Evolutionary conservation across 306 rosid species (phyloP).

Genomic region (Canavalia gladiata): DNA sequence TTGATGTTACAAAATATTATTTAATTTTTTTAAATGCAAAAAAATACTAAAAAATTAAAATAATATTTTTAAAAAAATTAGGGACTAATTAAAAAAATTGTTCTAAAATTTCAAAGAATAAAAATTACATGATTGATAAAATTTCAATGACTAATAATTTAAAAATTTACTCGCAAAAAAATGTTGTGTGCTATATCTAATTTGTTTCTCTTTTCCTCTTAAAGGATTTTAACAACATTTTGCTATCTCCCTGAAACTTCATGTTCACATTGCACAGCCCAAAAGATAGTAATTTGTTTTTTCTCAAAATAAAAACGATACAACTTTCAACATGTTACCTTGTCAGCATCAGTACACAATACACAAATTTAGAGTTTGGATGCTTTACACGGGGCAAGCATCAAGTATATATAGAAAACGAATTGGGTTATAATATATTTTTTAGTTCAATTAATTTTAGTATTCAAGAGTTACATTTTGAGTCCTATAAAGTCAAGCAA

Average conservation of each 20-base stretch:
- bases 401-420: not conserved
- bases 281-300: not conserved
- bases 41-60: too few species aligned
- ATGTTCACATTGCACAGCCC: not conserved
- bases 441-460: too few species aligned
- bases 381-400: not conserved
- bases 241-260: not conserved
- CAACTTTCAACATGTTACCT: not conserved
- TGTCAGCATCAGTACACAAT: not conserved
- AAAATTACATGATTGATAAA: too few species aligned
- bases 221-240: not conserved
- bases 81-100: too few species aligned
- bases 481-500: not conserved
- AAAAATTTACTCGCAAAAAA: too few species aligned
- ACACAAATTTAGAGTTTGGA: not conserved
- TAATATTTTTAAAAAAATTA: too few species aligned
- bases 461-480: not conserved
- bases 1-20: too few species aligned
- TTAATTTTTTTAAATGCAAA: too few species aligned
- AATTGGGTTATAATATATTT: too few species aligned
- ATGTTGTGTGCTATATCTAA: not conserved
- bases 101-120: too few species aligned
- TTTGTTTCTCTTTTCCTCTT: not conserved
- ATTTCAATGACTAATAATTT: too few species aligned
- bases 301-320: not conserved